Conservation (phyloP, 495 filamentous ascomycete genomes). For the Aspergillus avenaceus region DNA sequence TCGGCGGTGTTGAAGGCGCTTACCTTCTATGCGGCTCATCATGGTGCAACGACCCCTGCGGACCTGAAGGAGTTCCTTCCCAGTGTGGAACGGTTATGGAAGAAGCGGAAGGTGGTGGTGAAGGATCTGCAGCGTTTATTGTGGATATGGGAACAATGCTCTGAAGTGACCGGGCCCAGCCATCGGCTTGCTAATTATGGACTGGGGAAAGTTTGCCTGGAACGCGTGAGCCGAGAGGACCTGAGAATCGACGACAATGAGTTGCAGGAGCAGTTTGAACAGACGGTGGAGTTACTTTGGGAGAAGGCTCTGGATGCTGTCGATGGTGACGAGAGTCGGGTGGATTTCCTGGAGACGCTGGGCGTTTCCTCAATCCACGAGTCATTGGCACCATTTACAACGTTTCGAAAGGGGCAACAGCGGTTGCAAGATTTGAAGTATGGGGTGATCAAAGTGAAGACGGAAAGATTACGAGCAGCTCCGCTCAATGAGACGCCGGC, state of each 20-base stretch:
- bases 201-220: slow-evolving; percentile 37
- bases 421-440: slow-evolving; percentile 43
- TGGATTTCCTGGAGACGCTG: slow-evolving; percentile 30
- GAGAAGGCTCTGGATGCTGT: slow-evolving; percentile 29
- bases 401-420: slow-evolving; percentile 43
- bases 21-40: slow-evolving; percentile 39
- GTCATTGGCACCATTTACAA: slow-evolving; percentile 38
- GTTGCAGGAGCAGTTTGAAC: slow-evolving; percentile 36
- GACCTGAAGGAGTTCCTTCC: slow-evolving; percentile 39
- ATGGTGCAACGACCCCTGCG: slow-evolving; percentile 30
- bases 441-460: slow-evolving; percentile 39
- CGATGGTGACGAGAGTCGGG: slow-evolving; percentile 15
- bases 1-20: slow-evolving; percentile 37
- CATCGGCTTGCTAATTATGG: slow-evolving; percentile 44
- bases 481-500: slow-evolving; percentile 5
- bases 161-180: slow-evolving; percentile 14
- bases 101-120: slow-evolving; percentile 42
- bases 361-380: slow-evolving; percentile 36
- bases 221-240: slow-evolving; percentile 11
- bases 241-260: slow-evolving; percentile 22
- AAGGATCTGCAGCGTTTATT: slow-evolving; percentile 43
- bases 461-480: slow-evolving; percentile 28
- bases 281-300: slow-evolving; percentile 36
- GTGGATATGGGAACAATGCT: slow-evolving; percentile 35
- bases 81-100: slow-evolving; percentile 41